phyloP scores from a whole-genome alignment of 345 rosid species.

The Brassica rapa region DNA sequence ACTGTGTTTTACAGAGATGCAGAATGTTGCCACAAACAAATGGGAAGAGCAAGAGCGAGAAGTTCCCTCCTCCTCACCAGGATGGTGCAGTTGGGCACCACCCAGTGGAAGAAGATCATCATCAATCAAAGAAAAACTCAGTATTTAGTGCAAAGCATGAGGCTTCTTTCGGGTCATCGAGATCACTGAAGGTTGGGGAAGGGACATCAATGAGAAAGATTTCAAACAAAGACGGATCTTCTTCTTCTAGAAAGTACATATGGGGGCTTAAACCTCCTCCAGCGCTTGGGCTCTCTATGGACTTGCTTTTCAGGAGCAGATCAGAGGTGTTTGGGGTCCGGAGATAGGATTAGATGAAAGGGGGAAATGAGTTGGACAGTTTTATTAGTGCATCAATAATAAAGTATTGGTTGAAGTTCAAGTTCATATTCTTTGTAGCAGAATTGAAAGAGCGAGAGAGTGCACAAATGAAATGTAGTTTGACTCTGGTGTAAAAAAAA shows the following conservation, averaged over 20 bases:
- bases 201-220: slow-evolving; percentile 52
- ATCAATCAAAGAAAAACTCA: slow-evolving; percentile 47
- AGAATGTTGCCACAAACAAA: slow-evolving; percentile 54
- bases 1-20: slow-evolving; percentile 49
- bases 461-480: slow-evolving; percentile 26
- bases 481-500: slow-evolving; percentile 28
- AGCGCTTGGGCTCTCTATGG: slow-evolving; percentile 52
- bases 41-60: slow-evolving; percentile 89
- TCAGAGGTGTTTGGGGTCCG: slow-evolving; percentile 54
- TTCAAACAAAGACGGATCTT: slow-evolving; percentile 46
- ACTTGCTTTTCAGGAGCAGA: slow-evolving; percentile 58
- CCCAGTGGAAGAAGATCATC: slow-evolving; percentile 38
- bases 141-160: slow-evolving; percentile 47
- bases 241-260: slow-evolving; percentile 51
- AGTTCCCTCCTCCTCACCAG: slow-evolving; percentile 94
- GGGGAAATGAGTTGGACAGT: not conserved
- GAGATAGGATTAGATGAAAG: slow-evolving; percentile 40
- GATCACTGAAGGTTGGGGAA: slow-evolving; percentile 42
- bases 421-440: slow-evolving; percentile 36
- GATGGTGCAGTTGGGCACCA: slow-evolving; percentile 79
- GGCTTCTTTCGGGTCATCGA: slow-evolving; percentile 47
- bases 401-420: slow-evolving; percentile 20
- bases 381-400: slow-evolving; percentile 19
- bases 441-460: slow-evolving; percentile 13
- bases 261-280: slow-evolving; percentile 60